These are phyloP conservation scores for Pichia sp. DNA, from an alignment of 1,139 yeast species.

Conservation along the genomic window DNA sequence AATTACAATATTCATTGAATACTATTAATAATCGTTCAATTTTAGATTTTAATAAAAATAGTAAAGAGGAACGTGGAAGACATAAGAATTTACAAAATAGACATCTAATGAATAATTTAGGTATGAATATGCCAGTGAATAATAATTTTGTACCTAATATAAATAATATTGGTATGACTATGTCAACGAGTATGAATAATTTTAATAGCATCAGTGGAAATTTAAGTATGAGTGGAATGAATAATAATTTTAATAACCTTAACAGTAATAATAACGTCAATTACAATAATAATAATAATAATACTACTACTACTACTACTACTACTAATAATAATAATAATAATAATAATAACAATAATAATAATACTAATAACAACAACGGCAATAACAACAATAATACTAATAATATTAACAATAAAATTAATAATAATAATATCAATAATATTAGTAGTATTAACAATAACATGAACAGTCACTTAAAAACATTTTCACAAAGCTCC, in stretches of 20 bases:
- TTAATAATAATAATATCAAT: background rate
- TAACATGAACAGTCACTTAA: background rate
- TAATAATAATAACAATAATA: background rate
- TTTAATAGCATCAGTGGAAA: slow-evolving; percentile 5
- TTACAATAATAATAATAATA: slow-evolving; percentile 1
- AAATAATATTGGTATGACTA: slow-evolving; percentile 3
- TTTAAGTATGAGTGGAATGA: background rate
- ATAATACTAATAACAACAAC: background rate
- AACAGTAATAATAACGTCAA: no score
- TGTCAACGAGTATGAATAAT: background rate
- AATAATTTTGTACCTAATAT: background rate
- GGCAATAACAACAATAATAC: background rate
- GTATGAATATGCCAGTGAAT: background rate
- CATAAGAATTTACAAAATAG: slow-evolving; percentile 8
- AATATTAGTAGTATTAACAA: background rate
- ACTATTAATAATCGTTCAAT: slow-evolving; percentile 59
- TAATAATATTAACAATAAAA: background rate
- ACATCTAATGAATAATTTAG: slow-evolving; percentile 33
- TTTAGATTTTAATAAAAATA: slow-evolving; percentile 37
- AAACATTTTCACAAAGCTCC: slow-evolving; percentile 6
- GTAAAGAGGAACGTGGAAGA: slow-evolving; percentile 24
- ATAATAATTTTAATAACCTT: background rate
- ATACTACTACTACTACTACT: background rate
- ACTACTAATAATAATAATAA: background rate
- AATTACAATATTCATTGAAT: slow-evolving; percentile 52